Evolutionary conservation across 495 filamentous ascomycete genomes (phyloP).

Genomic region (Cercophora samala): DNA sequence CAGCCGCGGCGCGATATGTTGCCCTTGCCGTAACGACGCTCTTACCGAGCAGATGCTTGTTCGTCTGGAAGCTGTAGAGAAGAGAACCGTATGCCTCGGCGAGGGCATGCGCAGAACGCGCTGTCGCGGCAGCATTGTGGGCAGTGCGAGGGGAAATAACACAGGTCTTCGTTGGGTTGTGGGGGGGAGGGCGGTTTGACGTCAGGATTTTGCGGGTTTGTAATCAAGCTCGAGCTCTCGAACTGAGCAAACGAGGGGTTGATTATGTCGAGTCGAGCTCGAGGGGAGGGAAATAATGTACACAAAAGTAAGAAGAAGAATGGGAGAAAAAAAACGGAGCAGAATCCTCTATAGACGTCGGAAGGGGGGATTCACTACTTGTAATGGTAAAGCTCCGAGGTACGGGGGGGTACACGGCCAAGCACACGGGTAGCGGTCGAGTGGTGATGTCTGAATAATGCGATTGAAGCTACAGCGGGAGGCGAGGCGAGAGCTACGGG

Average conservation of each 20-base stretch:
- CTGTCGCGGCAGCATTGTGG: constrained; percentile 37
- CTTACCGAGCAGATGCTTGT: constrained; percentile 20
- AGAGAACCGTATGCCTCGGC: constrained; percentile 19
- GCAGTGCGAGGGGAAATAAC: background rate
- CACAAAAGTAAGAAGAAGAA: background rate
- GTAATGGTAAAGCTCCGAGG: constrained; percentile 15
- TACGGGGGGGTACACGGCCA: background rate
- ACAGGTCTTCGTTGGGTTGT: background rate
- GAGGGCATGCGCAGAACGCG: constrained; percentile 29
- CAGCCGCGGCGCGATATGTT: constrained; percentile 17
- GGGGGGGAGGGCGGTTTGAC: constrained; percentile 21
- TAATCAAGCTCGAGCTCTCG: constrained; percentile 5
- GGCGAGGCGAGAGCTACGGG: background rate
- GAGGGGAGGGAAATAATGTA: constrained; percentile 5
- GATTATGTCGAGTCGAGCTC: background rate
- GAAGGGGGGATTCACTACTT: too few species aligned
- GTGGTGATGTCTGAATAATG: constrained; percentile 34
- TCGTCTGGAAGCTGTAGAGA: constrained; percentile 18
- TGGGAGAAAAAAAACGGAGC: background rate
- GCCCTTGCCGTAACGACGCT: constrained; percentile 16
- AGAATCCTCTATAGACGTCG: constrained; percentile 15
- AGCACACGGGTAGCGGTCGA: constrained; percentile 20
- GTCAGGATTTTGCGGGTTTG: constrained; percentile 22
- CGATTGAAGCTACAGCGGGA: constrained; percentile 2
- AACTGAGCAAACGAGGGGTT: background rate